Base-by-base conservation (phyloP, 1,139 yeast genomes). In the Nematodospora anomalae region DNA sequence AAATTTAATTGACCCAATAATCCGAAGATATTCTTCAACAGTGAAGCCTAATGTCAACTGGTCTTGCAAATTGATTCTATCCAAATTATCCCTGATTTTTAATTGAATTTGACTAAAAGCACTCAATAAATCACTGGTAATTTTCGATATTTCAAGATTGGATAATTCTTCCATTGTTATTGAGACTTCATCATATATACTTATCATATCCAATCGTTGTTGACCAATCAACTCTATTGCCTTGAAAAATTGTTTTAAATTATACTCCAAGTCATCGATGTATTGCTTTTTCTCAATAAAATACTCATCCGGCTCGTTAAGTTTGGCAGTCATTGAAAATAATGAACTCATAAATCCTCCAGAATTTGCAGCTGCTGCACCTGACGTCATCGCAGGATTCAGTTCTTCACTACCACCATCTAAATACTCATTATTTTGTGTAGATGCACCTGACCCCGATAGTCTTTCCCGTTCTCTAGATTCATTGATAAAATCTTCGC, bases 11-110 rank as follows among this genome's bases (percentile, higher is more conserved):
- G 96, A 86, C 3, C 84, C 82, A 26, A 92, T 78, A 13, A 84
- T 67, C 33, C 97, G 74, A 37, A 83, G 67, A 56, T 92, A 90
- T 55, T 90, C 97, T 53, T 90, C 97, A 26, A 92, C 68, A 1
- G 96, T 87, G 27, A 86, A 77, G 1, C 96, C 96, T 35, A 92
- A 64, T 0, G 96, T 88, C 44, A 92, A 64, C 50, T 89, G 80
- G 51, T 92, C 97, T 57, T 89, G 96, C 55, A 86, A 60, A 44
- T 90, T 83, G 43, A 85, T 79, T 40, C 97, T 76, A 46, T 83
- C 90, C 40, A 88, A 67, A 37, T 88, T 71, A 38, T 87, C 95
- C 48, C 79, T 80, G 28, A 90, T 74, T 45, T 86, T 76, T 30
- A 66, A 51, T 53, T 90, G 94, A 6, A 87, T 78, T 25, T 79